A percentile compares a stretch with the other conserved stretches of the same genome.
These are phyloP conservation scores for Xylariaceae sp. DNA, from an alignment of 2,329 filamentous ascomycete species.

Conservation along the genomic window DNA sequence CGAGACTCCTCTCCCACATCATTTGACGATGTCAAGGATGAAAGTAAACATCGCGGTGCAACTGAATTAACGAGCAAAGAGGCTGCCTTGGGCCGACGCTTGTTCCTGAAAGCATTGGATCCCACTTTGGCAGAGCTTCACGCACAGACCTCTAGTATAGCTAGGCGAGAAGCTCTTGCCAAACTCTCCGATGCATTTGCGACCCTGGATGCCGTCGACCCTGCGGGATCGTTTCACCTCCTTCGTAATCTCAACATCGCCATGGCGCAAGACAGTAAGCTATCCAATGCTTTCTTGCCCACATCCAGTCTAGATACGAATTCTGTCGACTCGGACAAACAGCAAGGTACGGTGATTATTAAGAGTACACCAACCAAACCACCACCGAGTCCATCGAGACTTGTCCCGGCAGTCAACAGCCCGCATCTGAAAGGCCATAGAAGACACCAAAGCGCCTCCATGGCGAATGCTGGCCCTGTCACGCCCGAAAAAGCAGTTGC, in stretches of 20 bases:
- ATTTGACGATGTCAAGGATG: slow-evolving; percentile 45
- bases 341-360: slow-evolving; percentile 53
- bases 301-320: slow-evolving; percentile 33
- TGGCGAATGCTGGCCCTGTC: slow-evolving; percentile 24
- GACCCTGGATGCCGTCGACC: slow-evolving; percentile 77
- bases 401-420: slow-evolving; percentile 75
- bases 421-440: slow-evolving; percentile 78
- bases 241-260: slow-evolving; percentile 72
- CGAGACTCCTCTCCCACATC: slow-evolving; percentile 37
- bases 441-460: slow-evolving; percentile 50
- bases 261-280: slow-evolving; percentile 63
- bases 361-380: slow-evolving; percentile 39
- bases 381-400: slow-evolving; percentile 49
- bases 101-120: slow-evolving; percentile 77
- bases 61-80: slow-evolving; percentile 68
- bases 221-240: slow-evolving; percentile 83
- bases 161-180: slow-evolving; percentile 77
- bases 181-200: slow-evolving; percentile 81
- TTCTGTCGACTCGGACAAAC: slow-evolving; percentile 35
- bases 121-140: slow-evolving; percentile 79
- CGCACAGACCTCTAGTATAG: slow-evolving; percentile 63
- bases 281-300: slow-evolving; percentile 47
- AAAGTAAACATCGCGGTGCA: slow-evolving; percentile 57
- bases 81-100: slow-evolving; percentile 70
- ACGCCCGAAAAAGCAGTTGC: slow-evolving; percentile 27